Evolutionary conservation across 1,284 basidiomycete genomes (phyloP).

Genomic region (Xanthoconium separans): DNA sequence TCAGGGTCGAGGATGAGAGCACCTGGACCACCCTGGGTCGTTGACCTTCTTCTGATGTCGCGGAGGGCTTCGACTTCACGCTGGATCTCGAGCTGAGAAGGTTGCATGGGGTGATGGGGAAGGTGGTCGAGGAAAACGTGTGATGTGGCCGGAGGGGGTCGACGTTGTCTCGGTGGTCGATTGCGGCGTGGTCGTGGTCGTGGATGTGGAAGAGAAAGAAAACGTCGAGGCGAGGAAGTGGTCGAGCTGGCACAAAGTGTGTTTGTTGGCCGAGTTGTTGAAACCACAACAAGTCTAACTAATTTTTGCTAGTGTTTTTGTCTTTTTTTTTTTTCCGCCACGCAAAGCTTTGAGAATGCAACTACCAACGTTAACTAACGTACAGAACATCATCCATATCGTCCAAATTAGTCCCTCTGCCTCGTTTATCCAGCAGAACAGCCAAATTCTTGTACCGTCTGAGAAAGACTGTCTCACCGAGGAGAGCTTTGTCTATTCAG

Average conservation of each 20-base stretch:
- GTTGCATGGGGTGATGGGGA: conserved; percentile 48
- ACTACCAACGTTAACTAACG: conserved; percentile 1
- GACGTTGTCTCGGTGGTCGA: conserved; percentile 6
- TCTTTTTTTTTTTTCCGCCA: neutral
- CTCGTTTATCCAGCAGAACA: conserved; percentile 12
- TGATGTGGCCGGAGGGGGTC: conserved; percentile 4
- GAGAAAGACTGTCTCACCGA: conserved; percentile 11
- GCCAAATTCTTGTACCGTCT: conserved; percentile 2
- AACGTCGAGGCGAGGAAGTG: neutral
- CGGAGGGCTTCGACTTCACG: conserved; percentile 83
- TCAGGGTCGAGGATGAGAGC: conserved; percentile 84
- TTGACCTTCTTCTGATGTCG: conserved; percentile 79
- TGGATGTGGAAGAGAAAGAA: neutral
- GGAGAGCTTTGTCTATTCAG: conserved; percentile 27
- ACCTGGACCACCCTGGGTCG: conserved; percentile 68
- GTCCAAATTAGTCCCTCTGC: conserved; percentile 21
- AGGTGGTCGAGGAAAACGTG: conserved; percentile 10
- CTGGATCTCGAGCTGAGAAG: conserved; percentile 82
- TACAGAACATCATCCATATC: conserved; percentile 20
- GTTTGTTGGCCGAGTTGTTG: conserved; percentile 5
- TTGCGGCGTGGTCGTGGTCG: neutral
- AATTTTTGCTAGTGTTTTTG: conserved; percentile 15
- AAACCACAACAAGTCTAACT: conserved; percentile 4
- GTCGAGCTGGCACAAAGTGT: conserved; percentile 1
- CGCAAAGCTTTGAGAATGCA: neutral